Evolutionary conservation across 2,329 filamentous ascomycete genomes (phyloP), one percentile per base, ranked within the genome.

Genomic region (Diaporthe capsici): DNA sequence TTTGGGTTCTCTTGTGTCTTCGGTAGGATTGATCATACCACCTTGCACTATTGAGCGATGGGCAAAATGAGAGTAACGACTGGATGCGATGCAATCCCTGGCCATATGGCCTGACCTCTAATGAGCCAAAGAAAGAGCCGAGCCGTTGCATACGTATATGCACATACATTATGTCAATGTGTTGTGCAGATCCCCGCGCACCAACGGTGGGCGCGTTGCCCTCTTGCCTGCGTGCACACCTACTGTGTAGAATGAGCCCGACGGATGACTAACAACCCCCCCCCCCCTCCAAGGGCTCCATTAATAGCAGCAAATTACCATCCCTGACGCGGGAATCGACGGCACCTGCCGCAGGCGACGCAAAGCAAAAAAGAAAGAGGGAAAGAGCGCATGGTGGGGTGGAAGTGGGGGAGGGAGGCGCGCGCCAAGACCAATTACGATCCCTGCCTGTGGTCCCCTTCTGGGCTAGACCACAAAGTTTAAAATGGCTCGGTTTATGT

Each of bases 291-390:
- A 22, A 42, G 61, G 28, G 31, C 20, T 49, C 63, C 63, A 53
- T 68, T 68, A 53, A 68, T 68, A 68, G 63, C n/a, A 68, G 47
- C 63, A 53, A 28, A 47, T 34, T 53, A 39, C 47, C 63, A 53
- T 39, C 47, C 63, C 63, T 37, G 31, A n/a, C 63, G 31, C 63
- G 63, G 63, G 63, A 68, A 68, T 68, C 63, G 63, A 68, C 63
- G 63, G 63, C 47, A 68, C 63, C 47, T 68, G 47, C 65, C 65
- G 65, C 65, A 68, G 47, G 44, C 63, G 42, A 51, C 44, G 28
- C 22, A 53, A 68, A 68, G 47, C 47, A 25, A 68, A 53, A n/a
- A 28, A 37, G 7, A 5, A 67, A 39, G 47, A 68, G 65, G 47
- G 22, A 68, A 68, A 53, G 65, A 39, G 63, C 47, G 57, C 22